Evolutionary conservation across 345 rosid species (phyloP), one percentile per base, ranked within the genome.

Genomic region (Litchi chinensis): DNA sequence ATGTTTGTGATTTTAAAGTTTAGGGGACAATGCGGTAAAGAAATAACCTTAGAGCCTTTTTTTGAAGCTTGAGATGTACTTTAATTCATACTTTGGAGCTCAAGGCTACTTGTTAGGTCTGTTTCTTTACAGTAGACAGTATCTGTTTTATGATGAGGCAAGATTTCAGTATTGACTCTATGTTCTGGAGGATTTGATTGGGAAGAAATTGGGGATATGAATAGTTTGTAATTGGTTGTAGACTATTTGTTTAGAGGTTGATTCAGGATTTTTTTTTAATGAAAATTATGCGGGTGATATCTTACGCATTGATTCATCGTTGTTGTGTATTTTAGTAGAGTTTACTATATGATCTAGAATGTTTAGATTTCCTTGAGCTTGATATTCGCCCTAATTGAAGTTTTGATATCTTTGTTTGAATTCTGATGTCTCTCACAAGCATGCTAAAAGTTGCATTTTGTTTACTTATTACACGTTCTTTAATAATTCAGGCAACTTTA

Each of bases 401-500:
- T 73, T 39, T 59, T 7, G 6, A 71, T 8, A 71, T 32, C 43
- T 26, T 52, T 18, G 19, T 44, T 19, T 9, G 67, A 44, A 8
- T 62, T 21, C 15, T 68, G 28, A 63, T 50, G 8, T 28, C 48
- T n/a, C 18, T 59, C 37, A 60, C 28, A 46, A 48, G 5, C 7
- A 37, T 50, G 15, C 39, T 77, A 5, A 22, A 32, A 40, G 32
- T 68, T 54, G 5, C 22, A 40, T 64, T 39, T 65, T 71, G 28
- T n/a, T 40, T 52, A 19, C 44, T 69, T 74, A 46, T 82, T 80
- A 10, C 43, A 26, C 70, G 41, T 54, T 72, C 4, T 75, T 24
- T 70, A 19, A 73, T 76, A 44, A 48, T 83, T 56, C 79, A 97
- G 99, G 99, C 99, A 70, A 94, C 98, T 66, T 81, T 97, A 71